Base-by-base conservation (phyloP, 768 basidiomycete genomes). In the Boletus subparvulus region DNA sequence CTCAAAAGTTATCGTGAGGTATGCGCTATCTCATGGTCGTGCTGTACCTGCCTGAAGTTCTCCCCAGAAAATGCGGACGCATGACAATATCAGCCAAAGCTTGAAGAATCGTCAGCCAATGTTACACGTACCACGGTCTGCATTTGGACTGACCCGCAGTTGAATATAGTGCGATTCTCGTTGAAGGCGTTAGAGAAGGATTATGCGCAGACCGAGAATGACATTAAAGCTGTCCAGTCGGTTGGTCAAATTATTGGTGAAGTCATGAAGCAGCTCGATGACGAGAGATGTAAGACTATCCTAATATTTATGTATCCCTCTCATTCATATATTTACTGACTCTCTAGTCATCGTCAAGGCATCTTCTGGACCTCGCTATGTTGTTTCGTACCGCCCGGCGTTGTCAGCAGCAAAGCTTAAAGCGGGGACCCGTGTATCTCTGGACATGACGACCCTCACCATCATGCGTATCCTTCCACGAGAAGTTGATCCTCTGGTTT, bases 161-260 rank as follows among this genome's bases (percentile, higher is more conserved):
- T 33, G 9, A n/a, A 55, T 55, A 13, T 35, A 98, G 95, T 98
- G 60, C 86, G 97, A 36, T 88, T 96, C 67, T 91, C 93, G 12
- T 76, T 99, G 62, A 94, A 93, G 69, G 87, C 92, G 55, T 74
- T 98, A 12, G 90, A 95, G 71, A 89, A 88, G 65, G 89, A 87
- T 44, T 98, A 85, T 67, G 92, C 86, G 63, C 94, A 96, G 80
- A 96, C 94, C 0, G 97, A 99, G 74, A 94, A 99, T 28, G 96
- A 99, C 66, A 96, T 99, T 75, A 98, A 98, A 75, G 97, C 97
- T 42, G 88, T 99, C 16, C 97, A 99, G 70, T 95, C 92, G 9
- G 97, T 98, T 14, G 97, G 97, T 32, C 97, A 99, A 76, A 98
- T 99, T 61, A 96, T 99, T 53, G 97, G 94, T 59, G 97, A 99